A percentile compares a stretch with the other conserved stretches of the same genome.
phyloP scores from a whole-genome alignment of 1,139 yeast genomes.

The Yamadazyma kanchanaburiensis region DNA sequence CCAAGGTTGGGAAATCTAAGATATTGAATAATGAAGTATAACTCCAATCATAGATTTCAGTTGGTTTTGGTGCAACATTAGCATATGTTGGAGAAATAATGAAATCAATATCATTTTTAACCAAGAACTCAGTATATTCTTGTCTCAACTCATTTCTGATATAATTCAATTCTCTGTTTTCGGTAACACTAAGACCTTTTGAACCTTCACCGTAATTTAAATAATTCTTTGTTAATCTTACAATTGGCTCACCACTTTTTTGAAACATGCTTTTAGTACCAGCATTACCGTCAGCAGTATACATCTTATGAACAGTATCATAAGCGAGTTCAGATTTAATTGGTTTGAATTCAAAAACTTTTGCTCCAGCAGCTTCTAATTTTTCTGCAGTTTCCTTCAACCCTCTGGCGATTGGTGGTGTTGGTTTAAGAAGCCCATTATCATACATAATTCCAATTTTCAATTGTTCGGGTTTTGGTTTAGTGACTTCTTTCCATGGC shows the following conservation, averaged over 20 bases:
- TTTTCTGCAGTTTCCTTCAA: conserved; percentile 25
- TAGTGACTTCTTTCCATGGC: conserved; percentile 58
- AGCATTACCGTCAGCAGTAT: conserved; percentile 58
- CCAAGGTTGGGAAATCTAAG: conserved; percentile 60
- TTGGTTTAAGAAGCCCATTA: conserved; percentile 34
- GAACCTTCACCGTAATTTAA: conserved; percentile 59
- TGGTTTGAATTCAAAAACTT: conserved; percentile 46
- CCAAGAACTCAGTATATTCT: conserved; percentile 49
- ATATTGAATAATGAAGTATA: conserved; percentile 68
- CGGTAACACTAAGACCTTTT: conserved; percentile 40
- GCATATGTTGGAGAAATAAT: conserved; percentile 66
- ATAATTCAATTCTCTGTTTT: conserved; percentile 46
- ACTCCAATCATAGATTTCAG: conserved; percentile 69
- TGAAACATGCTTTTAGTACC: conserved; percentile 48
- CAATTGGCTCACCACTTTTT: conserved; percentile 66
- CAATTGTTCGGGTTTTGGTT: conserved; percentile 37
- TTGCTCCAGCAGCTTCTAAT: conserved; percentile 29
- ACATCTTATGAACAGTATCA: conserved; percentile 50
- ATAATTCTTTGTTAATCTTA: conserved; percentile 57
- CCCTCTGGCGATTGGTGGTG: conserved; percentile 56
- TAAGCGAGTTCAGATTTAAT: conserved; percentile 46
- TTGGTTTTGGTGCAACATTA: conserved; percentile 70
- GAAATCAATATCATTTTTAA: conserved; percentile 59
- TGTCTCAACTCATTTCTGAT: conserved; percentile 55
- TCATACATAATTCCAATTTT: conserved; percentile 40